These are phyloP conservation scores for Rhizopogon parksii DNA, from an alignment of 1,284 basidiomycete genomes.

Conservation along the genomic window DNA sequence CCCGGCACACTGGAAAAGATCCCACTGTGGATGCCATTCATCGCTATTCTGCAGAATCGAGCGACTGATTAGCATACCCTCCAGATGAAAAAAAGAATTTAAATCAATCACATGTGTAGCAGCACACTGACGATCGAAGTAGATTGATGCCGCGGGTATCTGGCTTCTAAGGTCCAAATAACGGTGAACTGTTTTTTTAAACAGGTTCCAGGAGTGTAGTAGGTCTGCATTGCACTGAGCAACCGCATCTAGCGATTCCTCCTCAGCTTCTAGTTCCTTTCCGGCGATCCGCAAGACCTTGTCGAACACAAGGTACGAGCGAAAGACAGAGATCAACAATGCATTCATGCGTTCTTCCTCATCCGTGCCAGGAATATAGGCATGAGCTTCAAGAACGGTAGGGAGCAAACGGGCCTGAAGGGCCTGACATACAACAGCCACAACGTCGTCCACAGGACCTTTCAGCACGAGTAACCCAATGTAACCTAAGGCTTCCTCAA, in stretches of 20 bases:
- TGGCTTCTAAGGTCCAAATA: constrained; percentile 1
- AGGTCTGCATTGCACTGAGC: not conserved
- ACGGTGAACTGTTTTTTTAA: not conserved
- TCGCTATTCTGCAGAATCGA: not conserved
- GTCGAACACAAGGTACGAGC: constrained; percentile 1
- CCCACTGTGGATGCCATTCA: constrained; percentile 3
- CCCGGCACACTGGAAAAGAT: constrained; percentile 1
- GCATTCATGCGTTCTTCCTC: not conserved
- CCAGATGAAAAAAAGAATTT: not conserved
- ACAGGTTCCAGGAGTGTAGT: not conserved
- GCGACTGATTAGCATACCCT: not conserved
- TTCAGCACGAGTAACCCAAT: constrained; percentile 1
- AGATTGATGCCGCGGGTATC: not conserved
- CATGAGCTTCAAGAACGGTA: constrained; percentile 1
- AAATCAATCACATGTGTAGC: not conserved
- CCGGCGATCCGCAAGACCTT: constrained; percentile 1
- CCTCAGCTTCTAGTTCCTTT: not conserved
- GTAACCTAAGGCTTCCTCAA: constrained; percentile 2
- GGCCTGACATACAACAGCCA: constrained; percentile 1
- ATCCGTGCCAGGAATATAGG: not conserved
- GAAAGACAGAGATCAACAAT: constrained; percentile 1
- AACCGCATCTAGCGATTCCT: constrained; percentile 1
- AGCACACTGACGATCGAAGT: constrained; percentile 1
- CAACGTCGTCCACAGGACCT: constrained; percentile 2
- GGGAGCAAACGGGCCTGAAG: not conserved